These are phyloP conservation scores for Yamadazyma tumulicola DNA, from an alignment of 805 yeast genomes.

Conservation along the genomic window DNA sequence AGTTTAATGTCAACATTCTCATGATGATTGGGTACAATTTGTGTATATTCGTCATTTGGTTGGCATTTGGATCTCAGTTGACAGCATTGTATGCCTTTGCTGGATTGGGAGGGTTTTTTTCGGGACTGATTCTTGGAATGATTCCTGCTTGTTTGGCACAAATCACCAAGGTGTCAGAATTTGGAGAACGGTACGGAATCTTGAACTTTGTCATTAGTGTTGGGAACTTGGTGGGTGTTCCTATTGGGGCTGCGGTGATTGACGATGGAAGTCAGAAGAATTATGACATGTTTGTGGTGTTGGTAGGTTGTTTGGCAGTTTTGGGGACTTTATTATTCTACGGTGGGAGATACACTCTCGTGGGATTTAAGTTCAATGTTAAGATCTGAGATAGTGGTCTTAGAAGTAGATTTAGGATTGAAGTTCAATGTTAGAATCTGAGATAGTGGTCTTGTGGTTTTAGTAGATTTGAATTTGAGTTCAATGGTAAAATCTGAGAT, in stretches of 20 bases:
- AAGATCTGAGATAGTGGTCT: slow-evolving; percentile 19
- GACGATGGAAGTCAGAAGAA: slow-evolving; percentile 21
- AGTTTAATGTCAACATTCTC: slow-evolving; percentile 43
- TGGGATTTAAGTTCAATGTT: slow-evolving; percentile 19
- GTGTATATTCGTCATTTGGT: slow-evolving; percentile 28
- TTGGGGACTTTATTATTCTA: slow-evolving; percentile 28
- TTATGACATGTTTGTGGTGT: slow-evolving; percentile 28
- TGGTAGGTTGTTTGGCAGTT: slow-evolving; percentile 27
- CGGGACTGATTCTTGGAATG: slow-evolving; percentile 32
- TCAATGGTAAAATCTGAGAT: slow-evolving; percentile 23
- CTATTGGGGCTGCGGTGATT: slow-evolving; percentile 28
- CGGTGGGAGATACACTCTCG: slow-evolving; percentile 18
- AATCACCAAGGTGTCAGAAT: slow-evolving; percentile 42
- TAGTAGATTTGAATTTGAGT: slow-evolving; percentile 17
- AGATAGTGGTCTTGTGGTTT: too few relatives aligned
- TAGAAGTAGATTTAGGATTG: slow-evolving; percentile 17
- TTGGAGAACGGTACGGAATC: slow-evolving; percentile 35
- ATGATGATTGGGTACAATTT: slow-evolving; percentile 26
- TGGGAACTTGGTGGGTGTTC: slow-evolving; percentile 28
- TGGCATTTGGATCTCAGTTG: slow-evolving; percentile 27
- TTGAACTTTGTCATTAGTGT: slow-evolving; percentile 25
- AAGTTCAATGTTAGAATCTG: slow-evolving; percentile 21
- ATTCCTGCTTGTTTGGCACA: slow-evolving; percentile 54
- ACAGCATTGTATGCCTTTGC: slow-evolving; percentile 30
- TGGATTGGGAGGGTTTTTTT: slow-evolving; percentile 31